A percentile compares a stretch with the other conserved stretches of the same genome.
phyloP scores from a whole-genome alignment of 2,329 filamentous ascomycete genomes.

The Fusarium goolgardi region DNA sequence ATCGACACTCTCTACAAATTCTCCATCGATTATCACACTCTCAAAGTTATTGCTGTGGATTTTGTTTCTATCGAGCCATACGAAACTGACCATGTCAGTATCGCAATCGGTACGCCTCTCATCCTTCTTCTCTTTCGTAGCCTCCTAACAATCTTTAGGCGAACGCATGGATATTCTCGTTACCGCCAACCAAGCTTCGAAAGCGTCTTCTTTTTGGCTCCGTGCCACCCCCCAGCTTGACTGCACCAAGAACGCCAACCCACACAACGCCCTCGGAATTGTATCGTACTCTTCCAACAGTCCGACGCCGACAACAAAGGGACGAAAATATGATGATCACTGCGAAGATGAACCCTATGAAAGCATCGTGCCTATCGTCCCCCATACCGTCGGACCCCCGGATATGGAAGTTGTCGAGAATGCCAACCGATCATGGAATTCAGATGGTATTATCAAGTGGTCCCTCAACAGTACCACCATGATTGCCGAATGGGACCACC shows the following conservation, averaged over 20 bases:
- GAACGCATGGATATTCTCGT: conserved; percentile 62
- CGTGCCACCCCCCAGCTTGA: conserved; percentile 57
- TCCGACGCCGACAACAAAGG: conserved; percentile 31
- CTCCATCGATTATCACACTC: conserved; percentile 65
- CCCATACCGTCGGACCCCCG: conserved; percentile 49
- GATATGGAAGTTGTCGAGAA: conserved; percentile 47
- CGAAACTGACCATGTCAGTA: conserved; percentile 60
- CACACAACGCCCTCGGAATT: conserved; percentile 61
- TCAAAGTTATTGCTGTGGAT: conserved; percentile 68
- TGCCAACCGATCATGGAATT: conserved; percentile 45
- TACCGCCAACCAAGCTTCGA: conserved; percentile 53
- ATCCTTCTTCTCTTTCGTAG: too few relatives aligned
- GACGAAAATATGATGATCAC: conserved; percentile 27
- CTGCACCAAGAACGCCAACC: conserved; percentile 56
- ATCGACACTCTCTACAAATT: conserved; percentile 60
- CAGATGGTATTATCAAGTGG: conserved; percentile 58
- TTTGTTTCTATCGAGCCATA: conserved; percentile 69
- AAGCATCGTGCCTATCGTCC: conserved; percentile 52
- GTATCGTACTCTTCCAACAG: conserved; percentile 54
- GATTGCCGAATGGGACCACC: conserved; percentile 49
- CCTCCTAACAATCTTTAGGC: conserved; percentile 50
- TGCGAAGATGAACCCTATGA: conserved; percentile 53
- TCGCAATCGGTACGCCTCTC: conserved; percentile 56
- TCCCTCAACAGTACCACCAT: conserved; percentile 55
- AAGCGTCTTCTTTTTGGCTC: conserved; percentile 60